Percentiles rank a stretch among this genome's conserved stretches.
Conservation (phyloP, 2,329 filamentous ascomycete genomes). For the Monilinia laxa region DNA sequence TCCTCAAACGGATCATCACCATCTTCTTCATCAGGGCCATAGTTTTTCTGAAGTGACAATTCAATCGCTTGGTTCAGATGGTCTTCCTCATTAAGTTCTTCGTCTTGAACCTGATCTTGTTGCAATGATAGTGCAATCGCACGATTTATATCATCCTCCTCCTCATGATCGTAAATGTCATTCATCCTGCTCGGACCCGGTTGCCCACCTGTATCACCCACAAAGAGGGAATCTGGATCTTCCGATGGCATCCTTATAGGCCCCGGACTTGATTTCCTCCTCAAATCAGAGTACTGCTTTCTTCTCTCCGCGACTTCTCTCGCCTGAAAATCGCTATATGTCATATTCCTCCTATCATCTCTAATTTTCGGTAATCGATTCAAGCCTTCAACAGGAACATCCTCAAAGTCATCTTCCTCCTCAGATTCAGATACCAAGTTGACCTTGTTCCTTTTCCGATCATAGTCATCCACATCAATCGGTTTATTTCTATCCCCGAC, state of each 20-base stretch:
- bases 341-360: conserved; percentile 28
- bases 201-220: conserved; percentile 29
- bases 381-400: conserved; percentile 42
- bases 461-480: conserved; percentile 80
- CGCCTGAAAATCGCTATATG: conserved; percentile 35
- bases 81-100: conserved; percentile 61
- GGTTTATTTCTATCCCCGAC: conserved; percentile 79
- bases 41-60: conserved; percentile 72
- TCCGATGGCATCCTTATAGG: conserved; percentile 27
- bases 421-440: conserved; percentile 57
- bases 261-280: conserved; percentile 22
- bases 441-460: conserved; percentile 53
- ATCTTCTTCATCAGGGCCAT: conserved; percentile 43
- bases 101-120: conserved; percentile 38
- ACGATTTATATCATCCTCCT: conserved; percentile 25
- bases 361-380: conserved; percentile 40
- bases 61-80: conserved; percentile 81
- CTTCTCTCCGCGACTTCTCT: conserved; percentile 35
- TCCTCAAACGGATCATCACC: conserved; percentile 50
- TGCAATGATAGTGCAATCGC: conserved; percentile 63
- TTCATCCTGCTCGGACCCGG: conserved; percentile 24
- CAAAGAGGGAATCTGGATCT: conserved; percentile 37
- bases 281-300: conserved; percentile 29
- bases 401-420: conserved; percentile 57
- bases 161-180: conserved; percentile 15